These are phyloP conservation scores for Posidonia australis DNA, from an alignment of 106 monocot genomes.

Conservation along the genomic window DNA sequence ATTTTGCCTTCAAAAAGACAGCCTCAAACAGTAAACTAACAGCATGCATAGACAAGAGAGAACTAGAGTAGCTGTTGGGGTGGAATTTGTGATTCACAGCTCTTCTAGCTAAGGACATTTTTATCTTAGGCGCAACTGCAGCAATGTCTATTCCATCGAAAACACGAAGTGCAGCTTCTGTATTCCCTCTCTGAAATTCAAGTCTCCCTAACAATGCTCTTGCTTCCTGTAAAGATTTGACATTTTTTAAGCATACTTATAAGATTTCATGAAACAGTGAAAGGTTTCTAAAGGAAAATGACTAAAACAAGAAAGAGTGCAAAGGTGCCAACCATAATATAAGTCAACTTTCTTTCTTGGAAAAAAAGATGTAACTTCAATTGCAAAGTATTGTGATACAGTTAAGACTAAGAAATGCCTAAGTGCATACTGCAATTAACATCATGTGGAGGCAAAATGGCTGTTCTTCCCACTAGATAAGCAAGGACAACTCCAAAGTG, in stretches of 20 bases:
- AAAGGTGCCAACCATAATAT: background rate
- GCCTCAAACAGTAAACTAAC: slow-evolving; percentile 73
- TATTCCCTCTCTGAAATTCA: slow-evolving; percentile 86
- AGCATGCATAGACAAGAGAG: slow-evolving; percentile 60
- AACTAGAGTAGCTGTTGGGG: slow-evolving; percentile 23
- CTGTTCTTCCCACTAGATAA: no score
- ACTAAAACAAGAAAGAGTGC: background rate
- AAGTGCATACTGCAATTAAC: no score
- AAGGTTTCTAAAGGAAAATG: background rate
- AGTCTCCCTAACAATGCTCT: slow-evolving; percentile 83
- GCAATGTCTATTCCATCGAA: slow-evolving; percentile 84
- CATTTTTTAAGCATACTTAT: background rate
- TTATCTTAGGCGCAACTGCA: slow-evolving; percentile 59
- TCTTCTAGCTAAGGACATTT: slow-evolving; percentile 44
- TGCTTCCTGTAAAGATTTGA: slow-evolving; percentile 57
- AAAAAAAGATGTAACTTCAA: no score
- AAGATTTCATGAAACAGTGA: background rate
- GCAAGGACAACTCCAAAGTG: no score
- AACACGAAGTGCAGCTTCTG: slow-evolving; percentile 78
- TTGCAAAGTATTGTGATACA: no score
- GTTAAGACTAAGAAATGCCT: no score
- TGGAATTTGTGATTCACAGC: slow-evolving; percentile 22
- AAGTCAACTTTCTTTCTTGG: no score
- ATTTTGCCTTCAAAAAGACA: slow-evolving; percentile 70
- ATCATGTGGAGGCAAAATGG: no score